Evolutionary conservation across 2,329 filamentous ascomycete genomes (phyloP).

Genomic region (Ilyonectria mors-panacis): DNA sequence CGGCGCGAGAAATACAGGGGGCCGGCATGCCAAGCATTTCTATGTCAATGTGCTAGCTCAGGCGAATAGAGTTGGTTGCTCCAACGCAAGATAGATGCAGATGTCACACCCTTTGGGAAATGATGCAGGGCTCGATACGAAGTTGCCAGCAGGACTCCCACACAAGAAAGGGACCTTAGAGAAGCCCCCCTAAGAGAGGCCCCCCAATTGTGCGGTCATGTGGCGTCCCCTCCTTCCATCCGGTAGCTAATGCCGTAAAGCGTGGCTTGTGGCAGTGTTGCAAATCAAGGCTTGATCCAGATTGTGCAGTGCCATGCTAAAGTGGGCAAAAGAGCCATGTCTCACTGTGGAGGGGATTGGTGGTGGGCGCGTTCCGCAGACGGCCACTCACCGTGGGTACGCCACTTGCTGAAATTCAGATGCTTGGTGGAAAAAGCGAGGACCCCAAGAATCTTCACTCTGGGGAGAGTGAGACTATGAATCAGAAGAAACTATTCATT

Average conservation of each 20-base stretch:
- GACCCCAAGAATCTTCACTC: constrained; percentile 11
- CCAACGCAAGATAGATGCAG: constrained; percentile 6
- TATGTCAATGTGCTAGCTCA: background rate
- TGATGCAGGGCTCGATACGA: constrained; percentile 19
- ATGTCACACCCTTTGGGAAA: constrained; percentile 20
- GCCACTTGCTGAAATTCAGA: constrained; percentile 9
- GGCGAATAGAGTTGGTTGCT: constrained; percentile 10
- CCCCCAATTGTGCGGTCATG: constrained; percentile 8
- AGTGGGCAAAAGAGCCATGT: constrained; percentile 17
- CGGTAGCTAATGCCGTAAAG: constrained; percentile 13
- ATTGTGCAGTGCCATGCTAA: constrained; percentile 5
- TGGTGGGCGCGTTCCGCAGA: constrained; percentile 27
- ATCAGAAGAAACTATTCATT: constrained; percentile 16
- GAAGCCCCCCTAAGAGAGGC: constrained; percentile 1
- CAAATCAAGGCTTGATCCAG: constrained; percentile 14
- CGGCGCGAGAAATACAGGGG: constrained; percentile 16
- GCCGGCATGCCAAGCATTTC: constrained; percentile 17
- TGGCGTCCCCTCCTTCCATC: constrained; percentile 21
- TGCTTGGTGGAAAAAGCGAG: background rate
- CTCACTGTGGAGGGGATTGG: constrained; percentile 15
- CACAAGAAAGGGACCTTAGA: background rate
- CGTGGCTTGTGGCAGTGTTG: constrained; percentile 21
- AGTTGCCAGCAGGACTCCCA: constrained; percentile 16
- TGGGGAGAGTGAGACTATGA: constrained; percentile 16
- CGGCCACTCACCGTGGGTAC: background rate